A percentile compares a stretch with the other conserved stretches of the same genome.
Conservation (phyloP, 208 protist genomes). For the Blechomonas ayalai region DNA sequence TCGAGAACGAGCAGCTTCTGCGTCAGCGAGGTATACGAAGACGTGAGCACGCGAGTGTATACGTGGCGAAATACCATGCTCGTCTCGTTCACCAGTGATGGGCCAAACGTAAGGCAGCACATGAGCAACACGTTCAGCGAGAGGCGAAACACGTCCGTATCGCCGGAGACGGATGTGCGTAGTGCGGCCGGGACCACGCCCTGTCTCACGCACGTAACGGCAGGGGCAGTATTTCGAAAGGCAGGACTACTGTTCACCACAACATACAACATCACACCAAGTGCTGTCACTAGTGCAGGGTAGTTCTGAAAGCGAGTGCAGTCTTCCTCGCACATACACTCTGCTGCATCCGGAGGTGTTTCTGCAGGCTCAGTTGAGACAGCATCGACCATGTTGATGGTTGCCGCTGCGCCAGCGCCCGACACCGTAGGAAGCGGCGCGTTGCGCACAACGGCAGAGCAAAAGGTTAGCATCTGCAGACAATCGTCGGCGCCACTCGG, state of each 20-base stretch:
- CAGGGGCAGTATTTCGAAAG: constrained; percentile 66
- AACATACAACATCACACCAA: constrained; percentile 61
- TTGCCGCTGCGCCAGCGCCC: no score
- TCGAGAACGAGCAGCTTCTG: constrained; percentile 92
- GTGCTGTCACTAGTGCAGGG: constrained; percentile 23
- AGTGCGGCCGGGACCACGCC: constrained; percentile 80
- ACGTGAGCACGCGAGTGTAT: constrained; percentile 89
- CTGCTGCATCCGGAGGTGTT: no score
- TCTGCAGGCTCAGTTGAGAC: no score
- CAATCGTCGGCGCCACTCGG: no score
- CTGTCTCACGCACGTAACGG: constrained; percentile 72
- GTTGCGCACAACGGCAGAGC: no score
- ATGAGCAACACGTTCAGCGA: constrained; percentile 87
- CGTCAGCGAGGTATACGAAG: constrained; percentile 58
- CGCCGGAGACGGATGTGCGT: constrained; percentile 70
- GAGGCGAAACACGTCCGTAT: constrained; percentile 86
- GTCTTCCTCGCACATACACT: no score
- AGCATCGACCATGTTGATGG: no score
- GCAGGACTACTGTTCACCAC: constrained; percentile 81
- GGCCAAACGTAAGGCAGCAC: constrained; percentile 85
- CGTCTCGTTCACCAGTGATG: constrained; percentile 89
- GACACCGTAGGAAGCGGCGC: no score
- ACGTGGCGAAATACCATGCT: constrained; percentile 91
- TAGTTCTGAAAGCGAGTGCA: constrained; percentile 12
- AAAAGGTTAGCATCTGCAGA: no score